These are phyloP conservation scores for Talaromyces wortmannii DNA, from an alignment of 495 filamentous ascomycete genomes.

Conservation along the genomic window DNA sequence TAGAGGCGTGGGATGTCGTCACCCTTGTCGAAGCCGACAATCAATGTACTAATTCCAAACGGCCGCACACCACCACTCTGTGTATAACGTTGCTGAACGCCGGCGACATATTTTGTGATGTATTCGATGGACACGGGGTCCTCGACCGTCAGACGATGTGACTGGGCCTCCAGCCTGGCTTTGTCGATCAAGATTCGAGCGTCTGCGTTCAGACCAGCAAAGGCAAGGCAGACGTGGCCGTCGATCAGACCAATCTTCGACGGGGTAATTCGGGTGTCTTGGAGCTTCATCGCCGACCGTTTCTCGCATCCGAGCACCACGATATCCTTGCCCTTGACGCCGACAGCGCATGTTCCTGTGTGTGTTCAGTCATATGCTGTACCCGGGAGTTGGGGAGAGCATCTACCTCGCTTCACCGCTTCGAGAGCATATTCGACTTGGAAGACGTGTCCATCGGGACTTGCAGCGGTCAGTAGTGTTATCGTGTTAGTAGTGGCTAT, in stretches of 20 bases:
- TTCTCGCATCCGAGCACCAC: slow-evolving; percentile 98
- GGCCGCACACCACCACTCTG: slow-evolving; percentile 96
- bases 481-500: slow-evolving; percentile 5
- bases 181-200: slow-evolving; percentile 97
- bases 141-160: slow-evolving; percentile 95
- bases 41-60: slow-evolving; percentile 95
- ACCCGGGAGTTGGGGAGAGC: not conserved
- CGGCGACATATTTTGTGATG: slow-evolving; percentile 96
- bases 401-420: slow-evolving; percentile 90
- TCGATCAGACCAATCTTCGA: slow-evolving; percentile 96
- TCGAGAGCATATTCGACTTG: slow-evolving; percentile 99
- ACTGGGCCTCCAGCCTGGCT: slow-evolving; percentile 93
- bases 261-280: slow-evolving; percentile 98
- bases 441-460: slow-evolving; percentile 98
- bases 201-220: slow-evolving; percentile 95
- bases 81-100: slow-evolving; percentile 97
- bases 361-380: not conserved
- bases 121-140: slow-evolving; percentile 97
- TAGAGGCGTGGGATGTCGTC: slow-evolving; percentile 82
- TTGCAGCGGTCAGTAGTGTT: slow-evolving; percentile 32
- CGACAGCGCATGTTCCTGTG: slow-evolving; percentile 91
- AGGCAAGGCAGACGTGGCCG: slow-evolving; percentile 92
- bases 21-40: slow-evolving; percentile 93
- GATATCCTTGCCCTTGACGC: slow-evolving; percentile 90
- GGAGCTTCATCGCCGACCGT: slow-evolving; percentile 96